phyloP scores from a whole-genome alignment of 2,329 filamentous ascomycete genomes.

The Pestalotiopsis sp. region DNA sequence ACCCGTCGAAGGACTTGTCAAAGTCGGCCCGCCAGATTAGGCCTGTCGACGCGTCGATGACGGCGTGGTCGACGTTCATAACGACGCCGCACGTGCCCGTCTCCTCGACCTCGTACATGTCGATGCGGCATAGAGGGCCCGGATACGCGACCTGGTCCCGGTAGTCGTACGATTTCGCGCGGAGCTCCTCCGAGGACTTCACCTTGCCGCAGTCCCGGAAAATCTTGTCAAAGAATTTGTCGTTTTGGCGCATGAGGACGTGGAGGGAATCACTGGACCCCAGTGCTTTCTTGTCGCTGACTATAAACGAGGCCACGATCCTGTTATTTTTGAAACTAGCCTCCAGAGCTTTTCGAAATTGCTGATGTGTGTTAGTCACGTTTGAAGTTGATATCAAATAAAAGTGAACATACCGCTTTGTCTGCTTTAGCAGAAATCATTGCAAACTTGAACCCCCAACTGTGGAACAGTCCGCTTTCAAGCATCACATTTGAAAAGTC shows the following conservation, averaged over 20 bases:
- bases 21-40: conserved; percentile 7
- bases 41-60: conserved; percentile 5
- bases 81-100: conserved; percentile 2
- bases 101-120: conserved; percentile 12
- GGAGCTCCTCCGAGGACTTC: conserved; percentile 4
- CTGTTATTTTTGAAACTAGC: conserved; percentile 1
- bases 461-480: conserved; percentile 8
- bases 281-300: background rate
- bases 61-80: conserved; percentile 8
- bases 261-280: conserved; percentile 7
- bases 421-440: background rate
- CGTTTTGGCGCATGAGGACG: conserved; percentile 8
- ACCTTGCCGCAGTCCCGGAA: conserved; percentile 3
- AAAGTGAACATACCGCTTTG: background rate
- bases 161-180: conserved; percentile 1
- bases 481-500: conserved; percentile 10
- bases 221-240: conserved; percentile 8
- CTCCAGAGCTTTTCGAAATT: conserved; percentile 8
- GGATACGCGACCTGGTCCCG: background rate
- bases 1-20: background rate
- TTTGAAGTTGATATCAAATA: no score
- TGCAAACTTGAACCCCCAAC: conserved; percentile 10
- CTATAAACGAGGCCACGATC: conserved; percentile 8
- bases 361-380: background rate
- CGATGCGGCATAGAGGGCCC: background rate